Conservation (phyloP, 2,329 filamentous ascomycete genomes). For the Chrysoporthe cubensis region DNA sequence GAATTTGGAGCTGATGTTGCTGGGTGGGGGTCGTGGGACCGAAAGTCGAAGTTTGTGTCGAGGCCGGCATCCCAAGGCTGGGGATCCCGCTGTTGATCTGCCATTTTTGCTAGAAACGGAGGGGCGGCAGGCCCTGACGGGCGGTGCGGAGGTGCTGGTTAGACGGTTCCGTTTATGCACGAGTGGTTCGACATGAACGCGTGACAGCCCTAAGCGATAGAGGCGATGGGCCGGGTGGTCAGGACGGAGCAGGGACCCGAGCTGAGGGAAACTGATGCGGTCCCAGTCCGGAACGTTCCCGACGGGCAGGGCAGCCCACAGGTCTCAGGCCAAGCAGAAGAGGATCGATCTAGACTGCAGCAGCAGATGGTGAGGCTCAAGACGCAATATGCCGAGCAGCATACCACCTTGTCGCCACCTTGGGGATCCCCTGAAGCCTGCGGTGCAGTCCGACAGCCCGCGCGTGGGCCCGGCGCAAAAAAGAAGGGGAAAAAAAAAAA, state of each 20-base stretch:
- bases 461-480: too few relatives aligned
- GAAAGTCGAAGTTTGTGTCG: conserved; percentile 28
- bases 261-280: conserved; percentile 5
- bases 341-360: background rate
- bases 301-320: conserved; percentile 9
- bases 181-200: conserved; percentile 41
- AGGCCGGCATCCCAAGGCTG: conserved; percentile 27
- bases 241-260: conserved; percentile 10
- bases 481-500: background rate
- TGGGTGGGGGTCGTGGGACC: conserved; percentile 24
- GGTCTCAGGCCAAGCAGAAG: background rate
- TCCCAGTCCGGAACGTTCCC: conserved; percentile 19
- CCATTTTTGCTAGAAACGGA: conserved; percentile 34
- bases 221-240: conserved; percentile 30
- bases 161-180: conserved; percentile 40
- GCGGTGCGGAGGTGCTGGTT: conserved; percentile 27
- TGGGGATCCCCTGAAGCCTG: background rate
- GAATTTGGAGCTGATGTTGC: conserved; percentile 22
- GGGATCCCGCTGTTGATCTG: conserved; percentile 36
- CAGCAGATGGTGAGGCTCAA: conserved; percentile 1
- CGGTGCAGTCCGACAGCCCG: too few relatives aligned
- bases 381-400: conserved; percentile 8
- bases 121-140: conserved; percentile 12
- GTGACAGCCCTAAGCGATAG: conserved; percentile 34
- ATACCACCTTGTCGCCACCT: background rate